A percentile compares a stretch with the other conserved stretches of the same genome.
phyloP scores from a whole-genome alignment of 768 basidiomycete genomes.

The Mycena vulgaris region DNA sequence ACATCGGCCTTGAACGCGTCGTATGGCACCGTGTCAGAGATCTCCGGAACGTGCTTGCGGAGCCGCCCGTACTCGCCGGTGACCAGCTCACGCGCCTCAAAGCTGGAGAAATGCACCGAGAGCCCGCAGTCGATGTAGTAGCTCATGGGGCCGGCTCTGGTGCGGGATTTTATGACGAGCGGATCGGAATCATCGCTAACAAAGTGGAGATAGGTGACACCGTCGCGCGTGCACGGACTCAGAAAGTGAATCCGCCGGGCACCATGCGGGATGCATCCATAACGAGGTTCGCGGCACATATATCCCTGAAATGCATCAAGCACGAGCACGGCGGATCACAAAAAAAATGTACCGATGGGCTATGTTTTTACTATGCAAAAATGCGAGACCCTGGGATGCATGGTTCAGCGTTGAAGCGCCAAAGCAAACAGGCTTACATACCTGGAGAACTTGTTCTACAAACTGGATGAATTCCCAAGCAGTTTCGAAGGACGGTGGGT shows the following conservation, averaged over 20 bases:
- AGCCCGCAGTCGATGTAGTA: slow-evolving; percentile 6
- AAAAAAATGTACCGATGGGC: slow-evolving; percentile 5
- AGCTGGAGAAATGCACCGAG: background rate
- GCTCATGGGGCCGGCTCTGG: background rate
- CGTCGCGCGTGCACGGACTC: background rate
- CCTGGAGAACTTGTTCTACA: slow-evolving; percentile 1
- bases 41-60: background rate
- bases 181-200: no score
- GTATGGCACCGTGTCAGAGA: background rate
- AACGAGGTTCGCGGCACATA: background rate
- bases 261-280: background rate
- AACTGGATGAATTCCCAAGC: slow-evolving; percentile 4
- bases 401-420: background rate
- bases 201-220: background rate
- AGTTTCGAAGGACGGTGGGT: background rate
- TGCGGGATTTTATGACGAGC: background rate
- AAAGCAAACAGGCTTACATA: no score
- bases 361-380: slow-evolving; percentile 6
- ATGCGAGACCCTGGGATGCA: background rate
- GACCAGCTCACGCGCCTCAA: background rate
- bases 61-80: no score
- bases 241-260: slow-evolving; percentile 3
- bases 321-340: no score
- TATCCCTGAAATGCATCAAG: background rate
- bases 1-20: slow-evolving; percentile 5